phyloP scores from a whole-genome alignment of 2,329 filamentous ascomycete genomes.

The Cytospora paraplurivora region DNA sequence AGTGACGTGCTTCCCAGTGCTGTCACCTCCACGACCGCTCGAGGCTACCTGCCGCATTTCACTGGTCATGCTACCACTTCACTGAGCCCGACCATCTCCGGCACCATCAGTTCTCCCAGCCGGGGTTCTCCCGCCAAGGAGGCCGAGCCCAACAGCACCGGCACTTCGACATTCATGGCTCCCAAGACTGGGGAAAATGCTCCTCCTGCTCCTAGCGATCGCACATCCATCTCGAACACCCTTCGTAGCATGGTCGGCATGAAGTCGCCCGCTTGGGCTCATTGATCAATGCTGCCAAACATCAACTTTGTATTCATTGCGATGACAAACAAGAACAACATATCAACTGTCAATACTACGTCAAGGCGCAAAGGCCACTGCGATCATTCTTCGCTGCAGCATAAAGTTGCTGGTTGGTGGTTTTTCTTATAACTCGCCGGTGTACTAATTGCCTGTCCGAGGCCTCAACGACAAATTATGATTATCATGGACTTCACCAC shows the following conservation, averaged over 20 bases:
- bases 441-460: constrained; percentile 8
- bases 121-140: constrained; percentile 32
- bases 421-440: constrained; percentile 9
- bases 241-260: constrained; percentile 29
- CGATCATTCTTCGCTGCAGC: constrained; percentile 6
- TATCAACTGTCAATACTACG: constrained; percentile 12
- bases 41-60: constrained; percentile 57
- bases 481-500: constrained; percentile 22
- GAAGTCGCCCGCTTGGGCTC: constrained; percentile 27
- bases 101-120: constrained; percentile 29
- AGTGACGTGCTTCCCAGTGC: constrained; percentile 42
- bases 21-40: constrained; percentile 56
- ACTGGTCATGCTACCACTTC: constrained; percentile 53
- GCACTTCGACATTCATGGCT: constrained; percentile 39
- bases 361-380: neutral
- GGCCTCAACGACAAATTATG: constrained; percentile 18
- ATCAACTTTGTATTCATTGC: neutral
- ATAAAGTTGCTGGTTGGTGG: constrained; percentile 8
- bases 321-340: constrained; percentile 3
- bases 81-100: constrained; percentile 34
- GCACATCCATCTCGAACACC: constrained; percentile 31
- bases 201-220: constrained; percentile 35
- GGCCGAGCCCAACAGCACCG: constrained; percentile 23
- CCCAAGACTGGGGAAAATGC: constrained; percentile 31
- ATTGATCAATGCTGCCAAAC: constrained; percentile 3